Percentiles rank a stretch among this genome's conserved stretches.
These are phyloP conservation scores for Botrytis galanthina DNA, from an alignment of 2,329 filamentous ascomycete species.

Conservation along the genomic window DNA sequence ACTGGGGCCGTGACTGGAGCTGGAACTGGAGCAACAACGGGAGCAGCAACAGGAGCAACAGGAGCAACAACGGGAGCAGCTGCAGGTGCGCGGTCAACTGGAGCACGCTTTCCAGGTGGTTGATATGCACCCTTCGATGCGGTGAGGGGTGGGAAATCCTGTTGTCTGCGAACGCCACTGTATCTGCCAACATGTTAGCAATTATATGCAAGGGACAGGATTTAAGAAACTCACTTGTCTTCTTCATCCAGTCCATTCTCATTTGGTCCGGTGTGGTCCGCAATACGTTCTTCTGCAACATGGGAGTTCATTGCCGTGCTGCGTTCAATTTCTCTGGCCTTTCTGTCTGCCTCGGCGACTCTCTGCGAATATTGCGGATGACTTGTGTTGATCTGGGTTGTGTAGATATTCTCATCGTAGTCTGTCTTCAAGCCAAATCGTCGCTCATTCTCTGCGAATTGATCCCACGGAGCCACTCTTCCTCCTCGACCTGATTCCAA, in stretches of 20 bases:
- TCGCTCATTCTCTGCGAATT: slow-evolving; percentile 86
- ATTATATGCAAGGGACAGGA: neutral
- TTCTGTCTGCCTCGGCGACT: slow-evolving; percentile 74
- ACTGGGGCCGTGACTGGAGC: neutral
- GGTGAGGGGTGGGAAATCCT: slow-evolving; percentile 66
- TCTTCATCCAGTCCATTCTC: slow-evolving; percentile 78
- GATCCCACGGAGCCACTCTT: slow-evolving; percentile 68
- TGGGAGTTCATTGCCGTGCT: slow-evolving; percentile 73
- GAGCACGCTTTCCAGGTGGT: slow-evolving; percentile 81
- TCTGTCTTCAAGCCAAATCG: slow-evolving; percentile 85
- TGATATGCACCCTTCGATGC: slow-evolving; percentile 71
- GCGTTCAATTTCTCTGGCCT: slow-evolving; percentile 86
- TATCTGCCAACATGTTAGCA: slow-evolving; percentile 55
- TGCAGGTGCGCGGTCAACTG: slow-evolving; percentile 56
- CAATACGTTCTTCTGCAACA: slow-evolving; percentile 83
- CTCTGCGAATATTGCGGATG: slow-evolving; percentile 79
- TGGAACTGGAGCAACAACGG: slow-evolving; percentile 60
- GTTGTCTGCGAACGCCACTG: slow-evolving; percentile 80
- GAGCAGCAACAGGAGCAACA: slow-evolving; percentile 65
- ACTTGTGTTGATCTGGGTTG: slow-evolving; percentile 80
- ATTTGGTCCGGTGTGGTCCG: slow-evolving; percentile 62
- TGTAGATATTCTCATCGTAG: slow-evolving; percentile 94
- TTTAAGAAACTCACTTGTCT: slow-evolving; percentile 66
- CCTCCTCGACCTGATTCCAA: slow-evolving; percentile 54
- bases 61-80: slow-evolving; percentile 54